phyloP scores from a whole-genome alignment of 2,329 filamentous ascomycete genomes.

The Ascochyta koolunga region DNA sequence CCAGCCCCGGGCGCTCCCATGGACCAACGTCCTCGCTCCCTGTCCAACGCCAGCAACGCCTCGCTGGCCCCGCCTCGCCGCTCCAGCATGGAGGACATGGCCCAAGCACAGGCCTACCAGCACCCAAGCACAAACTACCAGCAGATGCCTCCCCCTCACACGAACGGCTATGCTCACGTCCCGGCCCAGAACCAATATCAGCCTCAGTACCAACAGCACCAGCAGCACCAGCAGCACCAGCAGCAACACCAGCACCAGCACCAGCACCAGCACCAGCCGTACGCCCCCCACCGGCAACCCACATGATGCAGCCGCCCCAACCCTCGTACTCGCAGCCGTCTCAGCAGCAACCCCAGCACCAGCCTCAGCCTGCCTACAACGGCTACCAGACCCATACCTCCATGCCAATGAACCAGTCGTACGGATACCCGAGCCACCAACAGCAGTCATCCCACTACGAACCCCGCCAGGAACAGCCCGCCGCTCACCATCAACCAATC shows the following conservation, averaged over 20 bases:
- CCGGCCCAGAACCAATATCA: constrained; percentile 46
- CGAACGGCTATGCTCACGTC: constrained; percentile 47
- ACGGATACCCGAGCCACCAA: constrained; percentile 48
- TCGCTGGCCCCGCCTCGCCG: constrained; percentile 49
- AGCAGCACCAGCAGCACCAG: constrained; percentile 45
- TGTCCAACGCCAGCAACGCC: constrained; percentile 62
- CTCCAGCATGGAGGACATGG: constrained; percentile 54
- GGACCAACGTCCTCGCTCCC: constrained; percentile 61
- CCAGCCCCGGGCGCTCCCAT: constrained; percentile 31
- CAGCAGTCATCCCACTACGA: constrained; percentile 46
- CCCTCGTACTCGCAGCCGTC: constrained; percentile 40
- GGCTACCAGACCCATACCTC: constrained; percentile 40
- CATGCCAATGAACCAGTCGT: constrained; percentile 49
- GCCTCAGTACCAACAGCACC: constrained; percentile 44
- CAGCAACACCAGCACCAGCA: constrained; percentile 43
- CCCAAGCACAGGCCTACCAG: constrained; percentile 48
- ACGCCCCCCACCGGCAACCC: constrained; percentile 38
- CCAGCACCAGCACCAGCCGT: constrained; percentile 42
- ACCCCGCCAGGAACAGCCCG: constrained; percentile 46
- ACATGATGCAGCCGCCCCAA: constrained; percentile 50
- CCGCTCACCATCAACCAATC: constrained; percentile 47
- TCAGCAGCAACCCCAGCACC: constrained; percentile 18
- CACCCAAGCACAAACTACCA: constrained; percentile 41
- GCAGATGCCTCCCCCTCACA: constrained; percentile 51
- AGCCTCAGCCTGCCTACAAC: constrained; percentile 31